These are phyloP conservation scores for Myxozyma mucilagina DNA, from an alignment of 805 yeast genomes.

Conservation along the genomic window DNA sequence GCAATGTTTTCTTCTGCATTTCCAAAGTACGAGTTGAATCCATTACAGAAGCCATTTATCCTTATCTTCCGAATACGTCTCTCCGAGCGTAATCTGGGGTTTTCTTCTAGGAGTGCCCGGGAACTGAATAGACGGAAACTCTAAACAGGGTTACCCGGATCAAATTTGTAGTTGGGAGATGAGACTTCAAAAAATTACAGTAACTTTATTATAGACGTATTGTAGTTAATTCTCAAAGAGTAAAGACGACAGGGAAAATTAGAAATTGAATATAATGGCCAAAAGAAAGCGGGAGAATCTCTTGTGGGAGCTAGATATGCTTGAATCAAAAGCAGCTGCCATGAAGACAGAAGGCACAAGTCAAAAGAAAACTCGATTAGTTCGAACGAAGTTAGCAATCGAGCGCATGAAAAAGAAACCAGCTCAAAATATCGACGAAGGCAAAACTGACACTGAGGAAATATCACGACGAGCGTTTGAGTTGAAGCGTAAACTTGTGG, in stretches of 20 bases:
- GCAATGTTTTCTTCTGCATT: neutral
- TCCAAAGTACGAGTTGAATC: neutral
- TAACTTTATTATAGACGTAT: no score
- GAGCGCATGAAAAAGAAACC: conserved; percentile 15
- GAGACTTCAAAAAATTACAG: no score
- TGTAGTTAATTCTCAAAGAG: no score
- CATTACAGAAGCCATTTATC: neutral
- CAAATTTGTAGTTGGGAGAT: conserved; percentile 1
- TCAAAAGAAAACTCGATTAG: conserved; percentile 33
- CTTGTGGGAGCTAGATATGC: conserved; percentile 42
- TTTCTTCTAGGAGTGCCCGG: neutral
- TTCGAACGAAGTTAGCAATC: conserved; percentile 38
- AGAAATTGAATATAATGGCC: neutral
- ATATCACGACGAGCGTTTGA: conserved; percentile 8
- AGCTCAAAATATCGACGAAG: conserved; percentile 15
- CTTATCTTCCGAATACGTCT: neutral
- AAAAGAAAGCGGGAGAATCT: conserved; percentile 38
- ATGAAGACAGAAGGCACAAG: conserved; percentile 2
- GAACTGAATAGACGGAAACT: neutral
- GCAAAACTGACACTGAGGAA: neutral
- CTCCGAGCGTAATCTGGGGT: no score
- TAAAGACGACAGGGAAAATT: neutral
- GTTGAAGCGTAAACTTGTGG: conserved; percentile 37
- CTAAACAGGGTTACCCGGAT: neutral
- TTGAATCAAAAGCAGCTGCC: conserved; percentile 40